phyloP scores from a whole-genome alignment of 225 moss, liverwort and hornwort species.

The Asterella californica region DNA sequence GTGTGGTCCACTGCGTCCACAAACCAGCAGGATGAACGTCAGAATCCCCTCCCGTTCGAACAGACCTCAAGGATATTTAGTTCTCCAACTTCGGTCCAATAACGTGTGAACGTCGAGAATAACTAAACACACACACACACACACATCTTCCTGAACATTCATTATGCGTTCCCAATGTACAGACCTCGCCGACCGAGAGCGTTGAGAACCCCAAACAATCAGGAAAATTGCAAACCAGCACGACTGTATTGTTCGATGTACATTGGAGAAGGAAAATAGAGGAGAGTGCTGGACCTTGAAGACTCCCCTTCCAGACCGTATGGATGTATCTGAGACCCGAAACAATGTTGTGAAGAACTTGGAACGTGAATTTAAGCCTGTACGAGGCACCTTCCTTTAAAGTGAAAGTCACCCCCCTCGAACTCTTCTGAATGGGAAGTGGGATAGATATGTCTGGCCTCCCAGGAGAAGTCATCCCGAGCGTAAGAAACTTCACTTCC shows the following conservation, averaged over 20 bases:
- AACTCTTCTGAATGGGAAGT: slow-evolving; percentile 26
- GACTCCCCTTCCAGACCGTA: slow-evolving; percentile 45
- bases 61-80: not conserved
- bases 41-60: not conserved
- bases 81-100: not conserved
- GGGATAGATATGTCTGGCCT: slow-evolving; percentile 38
- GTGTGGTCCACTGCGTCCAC: slow-evolving; percentile 40
- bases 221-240: not conserved
- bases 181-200: not conserved
- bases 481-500: slow-evolving; percentile 39
- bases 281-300: slow-evolving; percentile 30
- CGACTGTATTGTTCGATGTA: not conserved
- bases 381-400: slow-evolving; percentile 43
- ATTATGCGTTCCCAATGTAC: too few species aligned
- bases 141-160: too few species aligned
- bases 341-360: slow-evolving; percentile 46
- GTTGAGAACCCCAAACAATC: not conserved
- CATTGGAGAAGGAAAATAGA: not conserved
- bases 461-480: slow-evolving; percentile 45
- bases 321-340: slow-evolving; percentile 47
- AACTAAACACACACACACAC: not conserved
- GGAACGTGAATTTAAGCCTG: slow-evolving; percentile 44
- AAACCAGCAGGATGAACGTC: not conserved
- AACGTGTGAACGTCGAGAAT: not conserved
- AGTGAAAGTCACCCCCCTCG: slow-evolving; percentile 40